Base-by-base conservation (phyloP, 169 alveolate genomes). In the Amoebophrya sp. region DNA sequence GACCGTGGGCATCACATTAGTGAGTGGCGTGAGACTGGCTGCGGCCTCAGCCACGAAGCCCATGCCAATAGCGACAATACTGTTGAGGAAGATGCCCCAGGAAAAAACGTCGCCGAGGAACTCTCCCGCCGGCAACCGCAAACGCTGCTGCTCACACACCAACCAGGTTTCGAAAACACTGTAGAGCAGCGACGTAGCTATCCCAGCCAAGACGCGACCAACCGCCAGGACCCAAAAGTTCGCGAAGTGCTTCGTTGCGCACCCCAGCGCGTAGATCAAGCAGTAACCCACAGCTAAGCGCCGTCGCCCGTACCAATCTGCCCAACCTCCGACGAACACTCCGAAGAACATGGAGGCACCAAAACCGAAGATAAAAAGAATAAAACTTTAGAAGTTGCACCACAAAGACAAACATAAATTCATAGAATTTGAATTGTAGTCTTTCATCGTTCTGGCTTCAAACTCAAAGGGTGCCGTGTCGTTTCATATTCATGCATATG, bases 191-290 rank as follows among this genome's bases (percentile, higher is more conserved):
- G 39, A 26, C 38, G 83, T 65, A 29, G 83, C 83, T 29, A 65
- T 26, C 38, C 83, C 83, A 10, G 83, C 83, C 33, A 65, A 36
- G 39, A 65, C 83, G 33, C 83, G 83, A 29, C 83, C 83, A 29
- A 65, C 33, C 83, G 83, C 83, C 83, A 65, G 83, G 39, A 65
- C 83, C 38, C n/a, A 65, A 36, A 65, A 65, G 33, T 65, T 65
- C 36, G 83, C 83, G 36, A 65, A 6, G 83, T 65, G 83, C 83
- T 65, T 65, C 2, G 83, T 65, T 36, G 36, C 83, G 83, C 83
- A 65, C 38, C 36, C 83, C 38, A 65, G 36, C n/a, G n/a, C 83
- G 83, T 65, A 65, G 83, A 26, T 1, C 38, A 65, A 36, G 83
- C 83, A 65, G 83, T 65, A 65, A 10, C 1, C 3, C 83, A 65